phyloP scores from a whole-genome alignment of 2,329 filamentous ascomycete species.

The Drechslerella coelobrocha region DNA sequence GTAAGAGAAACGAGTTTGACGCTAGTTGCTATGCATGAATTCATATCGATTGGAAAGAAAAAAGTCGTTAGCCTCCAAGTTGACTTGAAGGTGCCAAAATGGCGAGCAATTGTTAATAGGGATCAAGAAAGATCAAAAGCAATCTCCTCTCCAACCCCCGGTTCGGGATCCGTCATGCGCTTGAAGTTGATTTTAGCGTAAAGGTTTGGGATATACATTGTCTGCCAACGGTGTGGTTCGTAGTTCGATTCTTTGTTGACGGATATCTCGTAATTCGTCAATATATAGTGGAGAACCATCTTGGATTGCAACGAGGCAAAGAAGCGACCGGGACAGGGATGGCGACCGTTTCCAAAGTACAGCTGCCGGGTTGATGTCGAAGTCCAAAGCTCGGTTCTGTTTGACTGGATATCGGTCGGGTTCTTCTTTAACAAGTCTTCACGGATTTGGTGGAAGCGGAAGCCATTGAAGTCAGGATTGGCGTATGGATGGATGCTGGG shows the following conservation, averaged over 20 bases:
- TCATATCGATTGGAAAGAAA: too few relatives aligned
- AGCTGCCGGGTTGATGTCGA: conserved; percentile 42
- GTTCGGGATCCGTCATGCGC: conserved; percentile 36
- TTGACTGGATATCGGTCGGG: conserved; percentile 19
- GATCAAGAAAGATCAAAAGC: conserved; percentile 35
- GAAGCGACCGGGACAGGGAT: conserved; percentile 49
- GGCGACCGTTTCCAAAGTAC: conserved; percentile 47
- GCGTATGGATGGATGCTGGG: conserved; percentile 23
- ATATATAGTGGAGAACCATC: conserved; percentile 43
- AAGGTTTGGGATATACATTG: conserved; percentile 48
- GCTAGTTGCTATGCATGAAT: neutral
- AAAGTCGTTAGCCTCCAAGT: too few relatives aligned
- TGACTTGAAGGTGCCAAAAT: too few relatives aligned
- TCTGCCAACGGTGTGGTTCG: conserved; percentile 37
- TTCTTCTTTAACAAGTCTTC: conserved; percentile 31
- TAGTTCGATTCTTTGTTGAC: conserved; percentile 20
- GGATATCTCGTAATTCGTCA: conserved; percentile 44
- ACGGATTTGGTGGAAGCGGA: conserved; percentile 48
- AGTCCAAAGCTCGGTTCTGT: conserved; percentile 42
- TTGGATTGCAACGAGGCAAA: conserved; percentile 46
- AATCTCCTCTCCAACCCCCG: conserved; percentile 40
- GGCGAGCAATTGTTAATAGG: too few relatives aligned
- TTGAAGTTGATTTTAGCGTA: conserved; percentile 39
- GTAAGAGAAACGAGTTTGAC: too few relatives aligned
- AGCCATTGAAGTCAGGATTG: conserved; percentile 33